These are phyloP conservation scores for Linnemannia schmuckeri DNA, from an alignment of 192 early-diverging fungal species.

Conservation along the genomic window DNA sequence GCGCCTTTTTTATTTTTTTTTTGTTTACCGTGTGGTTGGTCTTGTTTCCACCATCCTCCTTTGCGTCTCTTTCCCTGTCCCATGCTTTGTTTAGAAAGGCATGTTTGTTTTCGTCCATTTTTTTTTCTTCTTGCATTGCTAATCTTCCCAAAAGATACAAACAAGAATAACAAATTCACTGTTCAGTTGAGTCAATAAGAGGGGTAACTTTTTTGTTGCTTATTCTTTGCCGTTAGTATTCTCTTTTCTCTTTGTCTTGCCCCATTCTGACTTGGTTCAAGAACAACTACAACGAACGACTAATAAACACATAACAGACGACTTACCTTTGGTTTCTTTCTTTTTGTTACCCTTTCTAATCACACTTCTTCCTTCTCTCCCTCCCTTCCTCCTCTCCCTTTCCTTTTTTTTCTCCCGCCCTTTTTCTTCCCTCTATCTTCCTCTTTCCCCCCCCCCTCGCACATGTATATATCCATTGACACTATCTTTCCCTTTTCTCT, in stretches of 20 bases:
- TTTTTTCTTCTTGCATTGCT: background rate
- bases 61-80: background rate
- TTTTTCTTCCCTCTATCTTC: background rate
- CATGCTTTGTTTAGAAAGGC: background rate
- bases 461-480: no score
- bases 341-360: background rate
- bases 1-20: background rate
- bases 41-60: background rate
- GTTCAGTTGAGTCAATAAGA: background rate
- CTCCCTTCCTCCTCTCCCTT: slow-evolving; percentile 1
- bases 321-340: background rate
- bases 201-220: background rate
- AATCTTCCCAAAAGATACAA: background rate
- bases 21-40: background rate
- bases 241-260: background rate
- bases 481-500: background rate
- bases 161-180: background rate
- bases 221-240: background rate
- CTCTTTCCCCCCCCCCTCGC: background rate
- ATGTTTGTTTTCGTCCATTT: background rate
- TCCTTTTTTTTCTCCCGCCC: background rate
- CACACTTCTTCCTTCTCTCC: background rate
- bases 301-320: background rate
- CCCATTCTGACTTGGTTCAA: background rate
- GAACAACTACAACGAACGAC: background rate